Evolutionary conservation across 1,284 basidiomycete species (phyloP).

Genomic region (Apiotrichum gracile): DNA sequence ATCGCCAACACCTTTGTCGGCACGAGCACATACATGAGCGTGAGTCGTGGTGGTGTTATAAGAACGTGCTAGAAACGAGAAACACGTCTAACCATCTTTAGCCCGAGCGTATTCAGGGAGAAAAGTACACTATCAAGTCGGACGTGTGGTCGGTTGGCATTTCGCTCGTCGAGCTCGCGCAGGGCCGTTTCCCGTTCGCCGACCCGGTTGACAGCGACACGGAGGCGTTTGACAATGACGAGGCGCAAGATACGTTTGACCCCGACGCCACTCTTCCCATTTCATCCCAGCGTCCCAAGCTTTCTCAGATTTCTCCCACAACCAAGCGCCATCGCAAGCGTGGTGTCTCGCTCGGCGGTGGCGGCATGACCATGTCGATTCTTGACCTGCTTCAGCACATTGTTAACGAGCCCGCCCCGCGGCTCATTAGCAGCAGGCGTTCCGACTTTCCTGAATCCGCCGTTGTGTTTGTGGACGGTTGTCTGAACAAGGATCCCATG

Average conservation of each 20-base stretch:
- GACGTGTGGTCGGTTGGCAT: slow-evolving; percentile 97
- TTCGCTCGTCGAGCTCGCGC: slow-evolving; percentile 85
- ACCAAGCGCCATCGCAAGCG: slow-evolving; percentile 57
- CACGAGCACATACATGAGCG: slow-evolving; percentile 98
- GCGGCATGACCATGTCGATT: slow-evolving; percentile 93
- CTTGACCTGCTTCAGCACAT: slow-evolving; percentile 95
- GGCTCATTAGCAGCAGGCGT: slow-evolving; percentile 54
- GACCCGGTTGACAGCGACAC: slow-evolving; percentile 62
- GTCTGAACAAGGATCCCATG: slow-evolving; percentile 75
- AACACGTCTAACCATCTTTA: slow-evolving; percentile 40
- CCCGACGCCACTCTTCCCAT: slow-evolving; percentile 41
- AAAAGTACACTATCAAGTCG: slow-evolving; percentile 93
- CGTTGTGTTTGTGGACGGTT: slow-evolving; percentile 72
- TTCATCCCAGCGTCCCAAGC: slow-evolving; percentile 28
- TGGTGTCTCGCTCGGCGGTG: slow-evolving; percentile 74
- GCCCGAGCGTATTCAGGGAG: slow-evolving; percentile 98
- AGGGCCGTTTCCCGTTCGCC: slow-evolving; percentile 88
- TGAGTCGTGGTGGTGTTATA: slow-evolving; percentile 51
- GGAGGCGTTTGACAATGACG: slow-evolving; percentile 56
- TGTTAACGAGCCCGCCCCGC: slow-evolving; percentile 89
- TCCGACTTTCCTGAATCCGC: slow-evolving; percentile 59
- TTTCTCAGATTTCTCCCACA: slow-evolving; percentile 15
- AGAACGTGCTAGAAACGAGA: neutral
- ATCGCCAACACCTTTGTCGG: slow-evolving; percentile 99
- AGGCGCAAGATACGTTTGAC: slow-evolving; percentile 24